These are phyloP conservation scores for Hericium rajendrae DNA, from an alignment of 768 basidiomycete species.

Conservation along the genomic window DNA sequence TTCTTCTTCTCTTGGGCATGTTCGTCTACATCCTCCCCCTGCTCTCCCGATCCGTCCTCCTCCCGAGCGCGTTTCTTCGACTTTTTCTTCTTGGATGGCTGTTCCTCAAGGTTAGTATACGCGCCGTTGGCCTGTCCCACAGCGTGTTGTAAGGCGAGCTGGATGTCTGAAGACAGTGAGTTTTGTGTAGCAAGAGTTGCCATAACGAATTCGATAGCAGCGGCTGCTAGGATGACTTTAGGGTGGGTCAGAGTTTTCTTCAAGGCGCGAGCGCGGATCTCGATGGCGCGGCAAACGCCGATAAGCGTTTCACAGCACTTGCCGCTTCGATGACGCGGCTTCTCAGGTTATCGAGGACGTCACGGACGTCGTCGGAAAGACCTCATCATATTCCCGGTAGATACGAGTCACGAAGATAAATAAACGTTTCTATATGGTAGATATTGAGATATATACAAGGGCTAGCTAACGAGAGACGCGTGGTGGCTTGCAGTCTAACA, in stretches of 20 bases:
- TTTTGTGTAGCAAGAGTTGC: constrained; percentile 1
- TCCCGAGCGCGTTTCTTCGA: constrained; percentile 26
- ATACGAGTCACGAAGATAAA: too few species aligned
- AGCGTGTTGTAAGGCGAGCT: constrained; percentile 41
- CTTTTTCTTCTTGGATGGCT: constrained; percentile 17
- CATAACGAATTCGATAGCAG: constrained; percentile 1
- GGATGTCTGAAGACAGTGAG: constrained; percentile 32
- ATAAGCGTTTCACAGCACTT: too few species aligned
- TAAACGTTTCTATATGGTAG: too few species aligned
- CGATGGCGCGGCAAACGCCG: too few species aligned
- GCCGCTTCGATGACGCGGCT: too few species aligned
- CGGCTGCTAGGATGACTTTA: neutral
- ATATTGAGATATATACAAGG: too few species aligned
- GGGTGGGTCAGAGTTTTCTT: constrained; percentile 2
- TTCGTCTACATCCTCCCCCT: constrained; percentile 7
- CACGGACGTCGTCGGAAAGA: too few species aligned
- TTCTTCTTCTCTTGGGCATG: constrained; percentile 24
- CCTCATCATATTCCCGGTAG: too few species aligned
- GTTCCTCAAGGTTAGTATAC: constrained; percentile 20
- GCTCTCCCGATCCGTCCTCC: constrained; percentile 4
- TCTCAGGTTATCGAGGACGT: too few species aligned
- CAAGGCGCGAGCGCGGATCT: too few species aligned
- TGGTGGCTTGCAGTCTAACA: too few species aligned
- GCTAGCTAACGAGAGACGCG: too few species aligned
- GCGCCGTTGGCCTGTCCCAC: constrained; percentile 36